Evolutionary conservation across 177 flowering plant species (phyloP).

Genomic region (Tripterygium wilfordii): DNA sequence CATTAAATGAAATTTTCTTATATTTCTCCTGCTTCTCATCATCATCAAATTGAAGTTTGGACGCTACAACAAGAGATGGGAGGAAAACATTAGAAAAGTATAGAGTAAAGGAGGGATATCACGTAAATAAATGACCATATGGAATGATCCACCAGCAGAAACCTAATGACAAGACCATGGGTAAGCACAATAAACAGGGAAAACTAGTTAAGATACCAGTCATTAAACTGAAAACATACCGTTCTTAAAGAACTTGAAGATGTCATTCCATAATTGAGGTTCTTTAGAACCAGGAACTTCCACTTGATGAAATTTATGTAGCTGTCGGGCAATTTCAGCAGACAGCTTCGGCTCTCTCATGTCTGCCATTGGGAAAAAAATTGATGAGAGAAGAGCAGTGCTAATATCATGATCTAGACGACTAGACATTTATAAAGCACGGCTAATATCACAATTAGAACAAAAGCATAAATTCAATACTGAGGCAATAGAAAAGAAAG

Average conservation of each 20-base stretch:
- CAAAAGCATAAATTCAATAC: too few species aligned
- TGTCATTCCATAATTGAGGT: conserved; percentile 89
- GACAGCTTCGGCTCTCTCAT: conserved; percentile 76
- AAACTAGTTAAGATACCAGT: conserved; percentile 1
- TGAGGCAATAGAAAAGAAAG: too few species aligned
- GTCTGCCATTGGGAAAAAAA: conserved; percentile 40
- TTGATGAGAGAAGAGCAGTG: too few species aligned
- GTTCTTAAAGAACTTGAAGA: conserved; percentile 65
- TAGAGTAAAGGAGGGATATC: background rate
- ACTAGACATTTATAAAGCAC: too few species aligned
- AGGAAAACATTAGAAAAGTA: conserved; percentile 7
- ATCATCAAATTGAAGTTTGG: conserved; percentile 69
- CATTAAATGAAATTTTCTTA: conserved; percentile 58
- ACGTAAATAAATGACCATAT: background rate
- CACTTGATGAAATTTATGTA: conserved; percentile 74
- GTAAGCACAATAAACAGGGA: too few species aligned
- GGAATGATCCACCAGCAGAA: too few species aligned
- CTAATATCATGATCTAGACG: too few species aligned
- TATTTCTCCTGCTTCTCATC: conserved; percentile 58
- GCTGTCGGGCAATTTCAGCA: conserved; percentile 88
- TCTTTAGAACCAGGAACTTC: conserved; percentile 84
- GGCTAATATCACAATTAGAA: too few species aligned
- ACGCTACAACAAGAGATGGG: conserved; percentile 49
- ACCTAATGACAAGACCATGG: too few species aligned
- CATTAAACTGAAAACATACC: conserved; percentile 33